Conservation (phyloP, 768 basidiomycete species). For the Lentinula raphanica region DNA sequence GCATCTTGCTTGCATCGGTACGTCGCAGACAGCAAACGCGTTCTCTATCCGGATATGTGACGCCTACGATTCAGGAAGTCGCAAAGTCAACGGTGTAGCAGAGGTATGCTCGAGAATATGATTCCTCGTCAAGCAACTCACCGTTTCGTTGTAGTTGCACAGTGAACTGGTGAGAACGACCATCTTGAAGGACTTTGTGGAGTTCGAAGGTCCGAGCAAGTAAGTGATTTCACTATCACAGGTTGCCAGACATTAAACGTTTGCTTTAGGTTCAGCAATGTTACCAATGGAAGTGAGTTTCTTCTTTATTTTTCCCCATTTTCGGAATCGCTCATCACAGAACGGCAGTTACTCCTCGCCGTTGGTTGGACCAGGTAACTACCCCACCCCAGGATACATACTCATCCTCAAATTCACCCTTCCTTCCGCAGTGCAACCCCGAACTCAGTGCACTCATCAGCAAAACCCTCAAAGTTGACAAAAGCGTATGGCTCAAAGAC, state of each 20-base stretch:
- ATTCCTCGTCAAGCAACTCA: neutral
- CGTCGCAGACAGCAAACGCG: constrained; percentile 11
- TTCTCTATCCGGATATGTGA: neutral
- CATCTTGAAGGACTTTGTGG: constrained; percentile 89
- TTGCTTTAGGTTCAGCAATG: constrained; percentile 63
- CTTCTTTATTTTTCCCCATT: neutral
- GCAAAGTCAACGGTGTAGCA: constrained; percentile 93
- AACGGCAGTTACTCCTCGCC: constrained; percentile 73
- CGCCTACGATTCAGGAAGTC: constrained; percentile 43
- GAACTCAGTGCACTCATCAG: constrained; percentile 81
- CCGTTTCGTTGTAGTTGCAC: constrained; percentile 52
- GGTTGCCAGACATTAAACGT: constrained; percentile 1
- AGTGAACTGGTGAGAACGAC: constrained; percentile 81
- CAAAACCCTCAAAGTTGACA: constrained; percentile 68
- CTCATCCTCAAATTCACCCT: neutral
- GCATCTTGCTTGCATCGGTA: constrained; percentile 81
- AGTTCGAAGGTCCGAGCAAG: constrained; percentile 85
- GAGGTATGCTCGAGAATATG: constrained; percentile 42
- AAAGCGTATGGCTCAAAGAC: constrained; percentile 81
- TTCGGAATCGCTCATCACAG: neutral
- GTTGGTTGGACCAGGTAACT: constrained; percentile 78
- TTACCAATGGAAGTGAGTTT: constrained; percentile 84
- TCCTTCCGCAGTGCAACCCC: constrained; percentile 78
- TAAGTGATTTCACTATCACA: constrained; percentile 25
- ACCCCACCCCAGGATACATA: neutral